Evolutionary conservation across 257 asterid genomes (phyloP).

Genomic region (Forsythia viridissima): DNA sequence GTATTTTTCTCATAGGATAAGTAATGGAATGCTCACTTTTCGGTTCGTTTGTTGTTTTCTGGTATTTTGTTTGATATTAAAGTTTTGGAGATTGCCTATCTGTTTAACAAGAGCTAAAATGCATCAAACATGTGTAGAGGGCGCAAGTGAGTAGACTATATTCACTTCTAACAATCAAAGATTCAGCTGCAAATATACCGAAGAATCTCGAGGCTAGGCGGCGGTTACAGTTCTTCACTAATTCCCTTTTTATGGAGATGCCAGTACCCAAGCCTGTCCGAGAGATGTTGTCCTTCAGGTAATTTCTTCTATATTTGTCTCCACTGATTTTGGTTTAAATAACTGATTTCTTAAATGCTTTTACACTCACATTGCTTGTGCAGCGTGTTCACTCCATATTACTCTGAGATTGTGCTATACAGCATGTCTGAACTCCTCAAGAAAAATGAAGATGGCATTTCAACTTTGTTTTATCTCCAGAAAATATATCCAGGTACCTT

Average conservation of each 20-base stretch:
- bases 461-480: conserved; percentile 95
- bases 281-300: conserved; percentile 96
- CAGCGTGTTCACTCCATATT: conserved; percentile 98
- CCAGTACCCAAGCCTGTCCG: conserved; percentile 84
- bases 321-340: conserved; percentile 3
- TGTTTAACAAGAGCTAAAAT: conserved; percentile 25
- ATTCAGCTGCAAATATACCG: conserved; percentile 89
- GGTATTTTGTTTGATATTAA: background rate
- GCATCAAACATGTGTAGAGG: conserved; percentile 52
- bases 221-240: conserved; percentile 84
- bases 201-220: conserved; percentile 93
- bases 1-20: background rate
- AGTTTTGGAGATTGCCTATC: background rate
- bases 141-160: conserved; percentile 71
- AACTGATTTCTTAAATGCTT: background rate
- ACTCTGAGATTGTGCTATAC: conserved; percentile 95
- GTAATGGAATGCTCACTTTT: background rate
- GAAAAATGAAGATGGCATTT: conserved; percentile 97
- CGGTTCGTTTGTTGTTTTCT: conserved; percentile 11
- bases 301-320: conserved; percentile 13
- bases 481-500: conserved; percentile 90
- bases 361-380: conserved; percentile 26
- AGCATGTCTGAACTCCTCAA: conserved; percentile 92
- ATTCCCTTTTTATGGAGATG: conserved; percentile 98
- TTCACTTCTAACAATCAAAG: conserved; percentile 85